Conservation (phyloP, 768 basidiomycete species). For the Epithele typhae region DNA sequence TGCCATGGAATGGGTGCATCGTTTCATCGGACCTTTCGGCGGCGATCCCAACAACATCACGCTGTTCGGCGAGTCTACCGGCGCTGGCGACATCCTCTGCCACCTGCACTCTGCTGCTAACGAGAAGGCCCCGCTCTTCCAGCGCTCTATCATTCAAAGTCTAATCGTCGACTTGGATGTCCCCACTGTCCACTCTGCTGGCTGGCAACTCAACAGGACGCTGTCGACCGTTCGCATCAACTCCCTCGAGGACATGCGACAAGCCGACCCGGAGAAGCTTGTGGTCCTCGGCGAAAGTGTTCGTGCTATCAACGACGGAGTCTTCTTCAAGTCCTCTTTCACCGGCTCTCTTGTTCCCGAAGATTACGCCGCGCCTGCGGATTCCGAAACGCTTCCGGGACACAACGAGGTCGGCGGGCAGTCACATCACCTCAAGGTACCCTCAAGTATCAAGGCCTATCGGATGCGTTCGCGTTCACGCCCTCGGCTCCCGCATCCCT, state of each 20-base stretch:
- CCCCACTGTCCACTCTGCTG: conserved; percentile 55
- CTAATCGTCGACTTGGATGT: conserved; percentile 58
- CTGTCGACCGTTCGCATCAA: conserved; percentile 49
- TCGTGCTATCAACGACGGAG: conserved; percentile 63
- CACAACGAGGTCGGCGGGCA: conserved; percentile 22
- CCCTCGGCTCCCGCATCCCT: conserved; percentile 14
- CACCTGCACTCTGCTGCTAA: conserved; percentile 59
- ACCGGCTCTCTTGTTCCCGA: conserved; percentile 15
- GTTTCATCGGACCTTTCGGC: conserved; percentile 48
- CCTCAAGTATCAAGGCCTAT: conserved; percentile 2
- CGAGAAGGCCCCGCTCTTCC: conserved; percentile 55
- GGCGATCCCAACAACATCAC: conserved; percentile 39
- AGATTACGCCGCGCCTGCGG: conserved; percentile 20
- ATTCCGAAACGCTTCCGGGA: conserved; percentile 28
- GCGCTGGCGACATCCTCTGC: conserved; percentile 31
- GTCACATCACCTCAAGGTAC: conserved; percentile 16
- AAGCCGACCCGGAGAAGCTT: conserved; percentile 54
- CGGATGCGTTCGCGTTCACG: conserved; percentile 14
- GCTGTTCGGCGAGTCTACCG: conserved; percentile 30
- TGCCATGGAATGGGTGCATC: conserved; percentile 49
- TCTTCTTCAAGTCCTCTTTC: conserved; percentile 58
- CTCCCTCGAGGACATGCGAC: conserved; percentile 58
- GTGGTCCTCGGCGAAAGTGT: conserved; percentile 40
- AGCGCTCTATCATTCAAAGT: conserved; percentile 74
- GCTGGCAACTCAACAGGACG: conserved; percentile 62